Conservation (phyloP, 176 grass and related monocot species). For the Ampelocalamus luodianensis region DNA sequence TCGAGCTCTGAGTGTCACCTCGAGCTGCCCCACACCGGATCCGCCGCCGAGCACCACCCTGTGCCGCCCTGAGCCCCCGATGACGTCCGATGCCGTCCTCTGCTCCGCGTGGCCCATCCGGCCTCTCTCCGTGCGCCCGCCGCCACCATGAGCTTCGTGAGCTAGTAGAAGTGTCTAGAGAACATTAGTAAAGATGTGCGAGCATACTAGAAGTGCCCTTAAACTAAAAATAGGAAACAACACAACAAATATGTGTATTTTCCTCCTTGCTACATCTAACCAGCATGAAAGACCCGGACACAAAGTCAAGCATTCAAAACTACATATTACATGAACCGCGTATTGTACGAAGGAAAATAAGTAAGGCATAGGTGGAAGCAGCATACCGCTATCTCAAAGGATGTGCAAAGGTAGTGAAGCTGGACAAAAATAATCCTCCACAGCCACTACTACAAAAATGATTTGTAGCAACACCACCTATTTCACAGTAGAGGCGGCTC, state of each 20-base stretch:
- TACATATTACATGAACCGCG: neutral
- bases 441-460: too few species aligned
- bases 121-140: too few species aligned
- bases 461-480: too few species aligned
- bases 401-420: neutral
- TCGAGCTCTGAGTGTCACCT: too few species aligned
- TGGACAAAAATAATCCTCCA: neutral
- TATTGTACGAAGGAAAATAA: neutral
- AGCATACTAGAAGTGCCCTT: neutral
- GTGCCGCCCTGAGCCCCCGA: too few species aligned
- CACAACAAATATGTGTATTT: neutral
- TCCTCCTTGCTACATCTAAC: neutral
- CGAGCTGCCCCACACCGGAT: too few species aligned
- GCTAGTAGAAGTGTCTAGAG: neutral
- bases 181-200: neutral
- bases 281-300: neutral
- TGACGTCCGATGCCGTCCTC: too few species aligned
- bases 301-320: neutral
- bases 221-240: conserved; percentile 1
- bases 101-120: too few species aligned
- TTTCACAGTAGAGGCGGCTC: too few species aligned
- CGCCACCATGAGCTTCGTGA: too few species aligned
- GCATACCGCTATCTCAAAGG: conserved; percentile 15
- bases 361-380: neutral
- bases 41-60: too few species aligned